Evolutionary conservation across 257 asterid species (phyloP).

Genomic region (Solanum corneliomulleri): DNA sequence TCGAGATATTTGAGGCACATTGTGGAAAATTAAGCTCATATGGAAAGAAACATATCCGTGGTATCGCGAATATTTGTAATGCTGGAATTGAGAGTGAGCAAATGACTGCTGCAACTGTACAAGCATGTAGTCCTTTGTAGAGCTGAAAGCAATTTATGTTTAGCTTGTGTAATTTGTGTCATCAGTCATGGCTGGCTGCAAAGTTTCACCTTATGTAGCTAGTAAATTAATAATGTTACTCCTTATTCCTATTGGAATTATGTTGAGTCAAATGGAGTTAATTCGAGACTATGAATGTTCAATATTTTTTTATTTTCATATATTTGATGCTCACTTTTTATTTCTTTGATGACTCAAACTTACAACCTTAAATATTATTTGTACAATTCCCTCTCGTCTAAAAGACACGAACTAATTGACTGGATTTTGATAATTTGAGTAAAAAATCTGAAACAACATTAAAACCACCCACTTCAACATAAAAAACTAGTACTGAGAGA

Average conservation of each 20-base stretch:
- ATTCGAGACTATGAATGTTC: not conserved
- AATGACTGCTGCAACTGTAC: constrained; percentile 67
- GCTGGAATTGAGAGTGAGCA: constrained; percentile 52
- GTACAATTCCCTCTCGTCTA: no score
- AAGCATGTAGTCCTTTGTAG: constrained; percentile 34
- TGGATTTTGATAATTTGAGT: no score
- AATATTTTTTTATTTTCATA: not conserved
- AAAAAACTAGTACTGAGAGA: no score
- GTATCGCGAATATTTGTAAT: constrained; percentile 80
- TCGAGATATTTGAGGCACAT: constrained; percentile 51
- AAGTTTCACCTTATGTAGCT: not conserved
- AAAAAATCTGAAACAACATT: no score
- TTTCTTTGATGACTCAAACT: no score
- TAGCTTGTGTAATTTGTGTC: not conserved
- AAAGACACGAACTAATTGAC: no score
- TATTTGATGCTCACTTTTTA: no score
- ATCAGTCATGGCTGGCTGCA: not conserved
- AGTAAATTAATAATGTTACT: not conserved
- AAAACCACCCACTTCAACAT: no score
- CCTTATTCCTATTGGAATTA: not conserved
- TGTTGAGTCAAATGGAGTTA: not conserved
- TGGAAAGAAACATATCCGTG: constrained; percentile 89
- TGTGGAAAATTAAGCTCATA: constrained; percentile 83
- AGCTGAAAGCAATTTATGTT: not conserved
- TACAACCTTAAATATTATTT: no score